Conservation (phyloP, 140 eudicot species). For the Senecio squalidus region DNA sequence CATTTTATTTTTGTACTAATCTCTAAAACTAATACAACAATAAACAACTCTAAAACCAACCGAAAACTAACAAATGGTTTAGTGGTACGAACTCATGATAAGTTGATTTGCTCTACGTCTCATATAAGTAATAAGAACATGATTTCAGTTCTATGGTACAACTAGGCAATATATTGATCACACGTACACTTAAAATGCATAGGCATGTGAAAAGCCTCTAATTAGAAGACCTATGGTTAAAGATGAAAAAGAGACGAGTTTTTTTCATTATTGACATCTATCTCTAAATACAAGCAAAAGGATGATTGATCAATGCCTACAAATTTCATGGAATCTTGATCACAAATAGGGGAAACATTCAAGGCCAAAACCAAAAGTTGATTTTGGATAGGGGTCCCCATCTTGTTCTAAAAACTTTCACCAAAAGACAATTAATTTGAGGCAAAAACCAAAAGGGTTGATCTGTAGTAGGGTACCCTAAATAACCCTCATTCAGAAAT, state of each 20-base stretch:
- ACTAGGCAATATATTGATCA: neutral
- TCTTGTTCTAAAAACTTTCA: slow-evolving; percentile 21
- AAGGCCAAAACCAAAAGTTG: slow-evolving; percentile 22
- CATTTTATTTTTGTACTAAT: no score
- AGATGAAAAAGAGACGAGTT: slow-evolving; percentile 4
- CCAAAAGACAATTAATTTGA: slow-evolving; percentile 3
- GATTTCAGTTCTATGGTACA: neutral
- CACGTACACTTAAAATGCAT: slow-evolving; percentile 6
- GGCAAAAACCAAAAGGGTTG: slow-evolving; percentile 12
- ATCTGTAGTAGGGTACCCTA: slow-evolving; percentile 18
- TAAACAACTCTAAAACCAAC: no score
- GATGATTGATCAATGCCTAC: slow-evolving; percentile 18
- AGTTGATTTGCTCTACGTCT: neutral
- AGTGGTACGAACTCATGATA: no score
- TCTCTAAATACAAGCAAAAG: slow-evolving; percentile 25
- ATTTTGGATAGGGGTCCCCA: slow-evolving; percentile 18
- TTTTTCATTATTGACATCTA: slow-evolving; percentile 30
- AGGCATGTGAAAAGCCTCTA: neutral
- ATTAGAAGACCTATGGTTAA: slow-evolving; percentile 4
- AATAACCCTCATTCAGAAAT: slow-evolving; percentile 1
- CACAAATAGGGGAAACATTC: slow-evolving; percentile 10
- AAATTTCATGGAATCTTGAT: slow-evolving; percentile 21
- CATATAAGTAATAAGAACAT: neutral
- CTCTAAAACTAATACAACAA: no score
- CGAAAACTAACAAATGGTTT: no score